phyloP scores from a whole-genome alignment of 257 asterid species.

The Solanum ossicruentum region DNA sequence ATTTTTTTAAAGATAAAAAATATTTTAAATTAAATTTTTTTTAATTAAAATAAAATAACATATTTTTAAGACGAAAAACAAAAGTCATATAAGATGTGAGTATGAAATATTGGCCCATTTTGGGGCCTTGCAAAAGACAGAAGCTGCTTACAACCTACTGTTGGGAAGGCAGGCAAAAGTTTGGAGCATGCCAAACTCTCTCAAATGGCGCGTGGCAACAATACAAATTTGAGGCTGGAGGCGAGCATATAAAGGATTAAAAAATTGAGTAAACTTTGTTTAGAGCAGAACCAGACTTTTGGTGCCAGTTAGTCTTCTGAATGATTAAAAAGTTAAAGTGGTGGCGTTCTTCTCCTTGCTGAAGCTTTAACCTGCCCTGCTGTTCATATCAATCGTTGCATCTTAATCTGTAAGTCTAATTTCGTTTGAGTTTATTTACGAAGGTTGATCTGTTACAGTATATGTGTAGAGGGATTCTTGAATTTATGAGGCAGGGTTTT shows the following conservation, averaged over 20 bases:
- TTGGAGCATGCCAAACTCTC: background rate
- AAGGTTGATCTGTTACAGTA: background rate
- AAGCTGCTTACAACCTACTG: background rate
- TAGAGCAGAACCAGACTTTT: background rate
- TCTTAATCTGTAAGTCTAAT: conserved; percentile 4
- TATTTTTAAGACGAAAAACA: no score
- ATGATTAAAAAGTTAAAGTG: background rate
- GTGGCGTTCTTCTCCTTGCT: background rate
- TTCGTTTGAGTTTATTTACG: background rate
- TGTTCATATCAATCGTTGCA: background rate
- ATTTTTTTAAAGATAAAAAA: no score
- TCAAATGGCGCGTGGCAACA: background rate
- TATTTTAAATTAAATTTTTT: no score
- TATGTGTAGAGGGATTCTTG: background rate
- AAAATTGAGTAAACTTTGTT: background rate
- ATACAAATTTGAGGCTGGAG: conserved; percentile 4
- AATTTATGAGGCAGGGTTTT: background rate
- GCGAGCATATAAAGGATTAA: background rate
- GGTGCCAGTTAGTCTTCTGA: background rate
- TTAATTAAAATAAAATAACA: no score
- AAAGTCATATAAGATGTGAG: fast-evolving
- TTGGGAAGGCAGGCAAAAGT: background rate
- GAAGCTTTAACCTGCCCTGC: background rate
- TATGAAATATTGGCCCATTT: no score
- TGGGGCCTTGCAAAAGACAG: no score